Conservation (phyloP, 2,329 filamentous ascomycete genomes). For the Aspergillus sp. region DNA sequence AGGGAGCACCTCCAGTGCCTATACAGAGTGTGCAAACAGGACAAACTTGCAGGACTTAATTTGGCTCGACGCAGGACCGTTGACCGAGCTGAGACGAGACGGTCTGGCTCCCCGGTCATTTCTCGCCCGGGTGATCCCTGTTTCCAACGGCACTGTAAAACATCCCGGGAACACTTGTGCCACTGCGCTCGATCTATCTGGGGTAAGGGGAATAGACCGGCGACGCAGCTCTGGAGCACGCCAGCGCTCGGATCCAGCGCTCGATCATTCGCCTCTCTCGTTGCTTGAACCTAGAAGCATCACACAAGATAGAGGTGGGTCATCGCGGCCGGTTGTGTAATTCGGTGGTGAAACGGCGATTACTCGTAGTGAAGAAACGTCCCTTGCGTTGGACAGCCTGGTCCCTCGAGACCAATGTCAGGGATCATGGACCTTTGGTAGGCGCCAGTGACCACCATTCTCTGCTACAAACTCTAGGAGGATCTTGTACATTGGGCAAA, state of each 20-base stretch:
- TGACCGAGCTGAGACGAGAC: neutral
- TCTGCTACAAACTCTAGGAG: neutral
- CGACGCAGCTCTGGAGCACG: neutral
- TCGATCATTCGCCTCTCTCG: conserved; percentile 2
- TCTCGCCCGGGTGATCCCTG: conserved; percentile 14
- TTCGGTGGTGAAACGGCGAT: neutral
- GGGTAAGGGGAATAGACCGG: conserved; percentile 15
- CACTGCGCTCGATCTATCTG: conserved; percentile 20
- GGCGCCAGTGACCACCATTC: neutral
- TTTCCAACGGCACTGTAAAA: conserved; percentile 20
- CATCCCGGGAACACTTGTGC: conserved; percentile 17
- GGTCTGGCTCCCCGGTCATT: neutral
- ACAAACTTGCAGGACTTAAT: conserved; percentile 2
- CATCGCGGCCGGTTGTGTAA: conserved; percentile 5
- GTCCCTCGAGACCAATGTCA: conserved; percentile 1
- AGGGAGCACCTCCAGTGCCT: neutral
- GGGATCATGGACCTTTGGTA: conserved; percentile 1
- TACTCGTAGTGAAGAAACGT: conserved; percentile 1
- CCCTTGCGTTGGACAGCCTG: neutral
- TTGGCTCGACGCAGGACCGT: conserved; percentile 8
- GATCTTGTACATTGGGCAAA: neutral
- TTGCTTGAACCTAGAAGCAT: conserved; percentile 4
- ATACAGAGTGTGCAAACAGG: conserved; percentile 5
- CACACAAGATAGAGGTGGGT: conserved; percentile 1
- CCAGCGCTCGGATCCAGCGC: conserved; percentile 11